Evolutionary conservation across 495 filamentous ascomycete species (phyloP).

Genomic region (Jackrogersella minutella): DNA sequence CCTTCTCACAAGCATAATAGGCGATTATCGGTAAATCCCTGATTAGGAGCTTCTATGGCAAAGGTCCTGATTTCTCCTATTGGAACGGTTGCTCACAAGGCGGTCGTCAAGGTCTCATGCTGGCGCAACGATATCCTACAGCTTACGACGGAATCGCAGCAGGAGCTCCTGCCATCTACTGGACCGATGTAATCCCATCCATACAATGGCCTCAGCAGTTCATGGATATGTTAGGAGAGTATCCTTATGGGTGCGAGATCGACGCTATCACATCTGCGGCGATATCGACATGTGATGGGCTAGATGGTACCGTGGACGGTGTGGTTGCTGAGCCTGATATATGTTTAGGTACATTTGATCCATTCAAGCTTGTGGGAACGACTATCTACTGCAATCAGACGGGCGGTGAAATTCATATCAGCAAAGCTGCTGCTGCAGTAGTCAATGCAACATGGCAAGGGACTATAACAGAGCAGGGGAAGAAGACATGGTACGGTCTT

Average conservation of each 20-base stretch:
- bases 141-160: constrained; percentile 48
- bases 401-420: background rate
- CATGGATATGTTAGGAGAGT: constrained; percentile 36
- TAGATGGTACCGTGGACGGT: constrained; percentile 49
- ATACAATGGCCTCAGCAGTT: constrained; percentile 32
- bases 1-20: background rate
- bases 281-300: constrained; percentile 46
- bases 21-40: constrained; percentile 46
- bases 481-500: background rate
- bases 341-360: constrained; percentile 34
- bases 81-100: constrained; percentile 54
- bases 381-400: constrained; percentile 28
- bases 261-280: constrained; percentile 41
- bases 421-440: background rate
- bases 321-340: constrained; percentile 39
- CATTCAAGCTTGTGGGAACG: constrained; percentile 29
- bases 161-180: constrained; percentile 46
- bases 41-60: constrained; percentile 45
- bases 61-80: constrained; percentile 47
- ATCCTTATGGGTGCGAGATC: constrained; percentile 44
- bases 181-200: constrained; percentile 25
- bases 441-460: background rate
- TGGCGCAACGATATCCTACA: constrained; percentile 47
- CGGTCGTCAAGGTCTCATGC: constrained; percentile 43
- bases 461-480: background rate